Base-by-base conservation (phyloP, 306 rosid genomes). In the Acacia acuminata region DNA sequence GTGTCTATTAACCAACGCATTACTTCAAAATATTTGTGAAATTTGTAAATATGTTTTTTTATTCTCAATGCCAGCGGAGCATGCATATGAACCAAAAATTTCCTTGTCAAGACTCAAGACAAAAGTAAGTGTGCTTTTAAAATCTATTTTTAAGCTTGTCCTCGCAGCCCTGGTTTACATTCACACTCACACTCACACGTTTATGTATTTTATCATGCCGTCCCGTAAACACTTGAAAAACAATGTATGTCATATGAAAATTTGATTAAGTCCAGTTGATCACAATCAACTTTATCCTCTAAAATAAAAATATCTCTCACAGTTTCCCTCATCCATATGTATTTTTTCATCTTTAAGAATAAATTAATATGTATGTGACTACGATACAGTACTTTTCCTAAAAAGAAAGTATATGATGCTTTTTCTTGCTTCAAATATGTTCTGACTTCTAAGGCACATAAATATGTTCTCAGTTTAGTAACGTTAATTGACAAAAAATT, bases 1-100 rank as follows among this genome's bases (percentile, higher is more conserved):
- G 16, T 48, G 53, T 14, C 5, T 51, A 17, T 51, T 32, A 42
- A 40, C 66, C 7, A 42, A 81, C 16, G 58, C 32, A 15, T 63
- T 45, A 74, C 36, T 81, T 64, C 10, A 64, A 32, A 64, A 58
- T 58, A 9, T 22, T 12, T 61, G 38, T 63, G 38, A 27, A 63
- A 25, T 63, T 25, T 27, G 24, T 61, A 12, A 25, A 56, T 14
- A 48, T 10, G 16, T 20, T 56, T 56, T 50, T 48, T 81, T 64
- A 24, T 58, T 17, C 16, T 19, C 4, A 45, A 36, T 63, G 50
- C 24, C 64, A 53, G 44, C 44, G 56, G 55, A 42, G 76, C 79
- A 83, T 53, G n/a, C 82, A 78, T 82, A 83, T 53, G 22, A 15
- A 17, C 45, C 45, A 7, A 63, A 63, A 32, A 30, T 15, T 65